A percentile compares a stretch with the other conserved stretches of the same genome.
Conservation (phyloP, 148 eudicot genomes). For the Heliosperma pusillum region DNA sequence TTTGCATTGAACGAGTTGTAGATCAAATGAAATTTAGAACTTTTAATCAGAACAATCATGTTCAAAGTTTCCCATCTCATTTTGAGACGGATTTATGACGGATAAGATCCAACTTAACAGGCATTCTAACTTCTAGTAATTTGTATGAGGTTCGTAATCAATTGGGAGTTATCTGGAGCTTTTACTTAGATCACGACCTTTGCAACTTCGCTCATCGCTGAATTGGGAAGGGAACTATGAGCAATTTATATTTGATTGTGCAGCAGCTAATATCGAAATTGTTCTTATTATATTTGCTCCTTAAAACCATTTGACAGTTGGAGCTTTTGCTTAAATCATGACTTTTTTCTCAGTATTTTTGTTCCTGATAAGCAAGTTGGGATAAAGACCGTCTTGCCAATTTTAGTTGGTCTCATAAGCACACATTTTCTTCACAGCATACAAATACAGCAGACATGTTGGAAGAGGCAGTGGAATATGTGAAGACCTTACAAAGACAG, state of each 20-base stretch:
- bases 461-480: conserved; percentile 97
- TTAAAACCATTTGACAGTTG: too few relatives aligned
- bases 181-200: too few relatives aligned
- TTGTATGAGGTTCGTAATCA: too few relatives aligned
- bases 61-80: neutral
- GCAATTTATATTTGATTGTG: too few relatives aligned
- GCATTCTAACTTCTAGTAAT: too few relatives aligned
- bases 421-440: conserved; percentile 54
- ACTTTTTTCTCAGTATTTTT: too few relatives aligned
- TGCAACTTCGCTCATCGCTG: too few relatives aligned
- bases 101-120: neutral
- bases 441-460: conserved; percentile 97
- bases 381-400: neutral
- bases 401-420: neutral
- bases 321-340: too few relatives aligned
- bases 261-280: too few relatives aligned
- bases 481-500: conserved; percentile 74
- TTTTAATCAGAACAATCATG: neutral
- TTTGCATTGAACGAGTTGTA: neutral
- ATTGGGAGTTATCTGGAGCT: too few relatives aligned
- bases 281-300: too few relatives aligned
- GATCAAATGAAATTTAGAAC: neutral
- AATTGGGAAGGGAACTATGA: neutral
- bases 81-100: neutral
- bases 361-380: too few relatives aligned